phyloP scores from a whole-genome alignment of 1,284 basidiomycete genomes.

The Apiotrichum gracile region DNA sequence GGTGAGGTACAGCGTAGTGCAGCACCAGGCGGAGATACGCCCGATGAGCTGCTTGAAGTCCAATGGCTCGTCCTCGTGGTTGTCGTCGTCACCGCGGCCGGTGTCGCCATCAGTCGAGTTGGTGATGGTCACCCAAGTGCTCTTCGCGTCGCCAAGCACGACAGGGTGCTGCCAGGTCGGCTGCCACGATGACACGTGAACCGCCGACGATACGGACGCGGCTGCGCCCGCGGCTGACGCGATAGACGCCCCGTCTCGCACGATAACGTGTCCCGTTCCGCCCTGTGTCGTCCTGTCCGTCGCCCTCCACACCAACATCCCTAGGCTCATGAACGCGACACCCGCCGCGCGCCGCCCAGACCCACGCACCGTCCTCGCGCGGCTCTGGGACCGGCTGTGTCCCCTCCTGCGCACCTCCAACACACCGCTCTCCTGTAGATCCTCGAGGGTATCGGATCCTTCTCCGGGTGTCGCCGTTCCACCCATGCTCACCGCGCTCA shows the following conservation, averaged over 20 bases:
- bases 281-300: not conserved
- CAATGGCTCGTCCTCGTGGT: not conserved
- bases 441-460: slow-evolving; percentile 6
- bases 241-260: not conserved
- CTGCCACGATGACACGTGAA: not conserved
- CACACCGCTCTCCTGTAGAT: slow-evolving; percentile 10
- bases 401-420: slow-evolving; percentile 8
- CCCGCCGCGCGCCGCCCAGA: slow-evolving; percentile 33
- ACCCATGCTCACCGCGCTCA: not conserved
- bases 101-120: not conserved
- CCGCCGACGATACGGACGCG: not conserved
- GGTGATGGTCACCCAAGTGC: not conserved
- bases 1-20: slow-evolving; percentile 83
- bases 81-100: not conserved
- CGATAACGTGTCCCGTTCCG: not conserved
- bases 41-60: slow-evolving; percentile 55
- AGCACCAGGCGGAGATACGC: slow-evolving; percentile 83
- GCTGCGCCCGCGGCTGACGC: not conserved
- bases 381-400: slow-evolving; percentile 8
- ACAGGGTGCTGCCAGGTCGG: not conserved
- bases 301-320: slow-evolving; percentile 23
- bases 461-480: not conserved
- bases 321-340: slow-evolving; percentile 46
- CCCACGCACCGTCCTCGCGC: slow-evolving; percentile 1
- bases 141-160: not conserved